These are phyloP conservation scores for Akanthomyces lecanii DNA, from an alignment of 2,329 filamentous ascomycete species.

Conservation along the genomic window DNA sequence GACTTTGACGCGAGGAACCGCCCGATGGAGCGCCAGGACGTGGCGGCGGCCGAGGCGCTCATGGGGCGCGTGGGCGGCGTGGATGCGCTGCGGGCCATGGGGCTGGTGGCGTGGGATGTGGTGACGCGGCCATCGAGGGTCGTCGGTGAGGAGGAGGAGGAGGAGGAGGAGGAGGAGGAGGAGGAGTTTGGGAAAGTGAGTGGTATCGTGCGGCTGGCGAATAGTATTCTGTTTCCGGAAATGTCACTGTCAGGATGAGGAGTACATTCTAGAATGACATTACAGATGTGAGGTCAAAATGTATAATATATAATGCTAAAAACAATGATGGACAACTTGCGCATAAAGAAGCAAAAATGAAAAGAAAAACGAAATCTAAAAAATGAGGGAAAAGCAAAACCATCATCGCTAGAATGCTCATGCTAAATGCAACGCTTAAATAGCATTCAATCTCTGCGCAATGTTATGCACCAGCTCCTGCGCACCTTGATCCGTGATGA, in stretches of 20 bases:
- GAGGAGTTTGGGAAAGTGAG: conserved; percentile 39
- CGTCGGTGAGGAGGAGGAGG: too few relatives aligned
- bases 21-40: conserved; percentile 48
- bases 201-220: conserved; percentile 50
- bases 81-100: conserved; percentile 54
- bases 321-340: neutral
- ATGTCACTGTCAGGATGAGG: conserved; percentile 23
- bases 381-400: neutral
- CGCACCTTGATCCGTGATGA: conserved; percentile 27
- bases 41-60: conserved; percentile 41
- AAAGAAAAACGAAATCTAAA: neutral
- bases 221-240: conserved; percentile 55
- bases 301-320: neutral
- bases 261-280: too few relatives aligned
- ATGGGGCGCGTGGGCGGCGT: conserved; percentile 48
- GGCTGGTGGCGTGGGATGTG: conserved; percentile 47
- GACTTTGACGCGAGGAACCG: conserved; percentile 50
- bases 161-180: conserved; percentile 20
- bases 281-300: neutral
- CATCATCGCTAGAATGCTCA: neutral
- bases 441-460: conserved; percentile 20
- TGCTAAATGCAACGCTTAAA: neutral
- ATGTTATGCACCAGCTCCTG: conserved; percentile 25
- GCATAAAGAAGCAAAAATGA: neutral
- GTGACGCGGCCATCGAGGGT: neutral